Base-by-base conservation (phyloP, 345 rosid species). In the Laguncularia racemosa region DNA sequence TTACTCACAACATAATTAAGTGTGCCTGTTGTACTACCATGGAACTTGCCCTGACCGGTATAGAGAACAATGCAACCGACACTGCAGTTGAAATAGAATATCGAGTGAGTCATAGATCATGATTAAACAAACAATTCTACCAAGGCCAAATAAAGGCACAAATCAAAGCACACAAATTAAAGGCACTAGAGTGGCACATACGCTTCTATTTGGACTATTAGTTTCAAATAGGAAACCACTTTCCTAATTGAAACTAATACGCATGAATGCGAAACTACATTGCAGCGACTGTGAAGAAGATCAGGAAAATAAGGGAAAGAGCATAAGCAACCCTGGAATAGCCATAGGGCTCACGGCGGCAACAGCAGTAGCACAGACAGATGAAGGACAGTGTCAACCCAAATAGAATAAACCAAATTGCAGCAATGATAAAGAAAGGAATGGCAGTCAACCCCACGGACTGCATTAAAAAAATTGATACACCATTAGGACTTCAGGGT, bases 11-110 rank as follows among this genome's bases (percentile, higher is more conserved):
- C 85, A 56, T 82, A 95, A 46, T 73, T 81, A 69, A 90, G 71
- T 33, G 97, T 87, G 72, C 69, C 71, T 8, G 76, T 51, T 7
- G 96, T 85, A 55, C 83, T 88, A 20, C 58, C 48, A 55, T 85
- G 88, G 66, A 95, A 95, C 57, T 81, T 95, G 62, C 86, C 96
- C 64, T 90, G 92, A 12, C 99, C 96, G 8, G 80, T 81, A 70
- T 95, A 95, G 5, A 95, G 83, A 66, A 95, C 76, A 56, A 73
- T 68, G 71, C 95, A 84, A 46, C 99, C 99, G 14, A 64, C 77
- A 55, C 99, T 95, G 88, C 14, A 67, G 59, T 65, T 26, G 40
- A 43, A 58, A 9, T 46, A 58, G 17, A 11, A 44, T 13, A 33
- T 33, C 11, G 7, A 33, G 40, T 33, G 40, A 33, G 9, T 33